Evolutionary conservation across 83 land plant genomes (phyloP).

Genomic region (Picea abies): DNA sequence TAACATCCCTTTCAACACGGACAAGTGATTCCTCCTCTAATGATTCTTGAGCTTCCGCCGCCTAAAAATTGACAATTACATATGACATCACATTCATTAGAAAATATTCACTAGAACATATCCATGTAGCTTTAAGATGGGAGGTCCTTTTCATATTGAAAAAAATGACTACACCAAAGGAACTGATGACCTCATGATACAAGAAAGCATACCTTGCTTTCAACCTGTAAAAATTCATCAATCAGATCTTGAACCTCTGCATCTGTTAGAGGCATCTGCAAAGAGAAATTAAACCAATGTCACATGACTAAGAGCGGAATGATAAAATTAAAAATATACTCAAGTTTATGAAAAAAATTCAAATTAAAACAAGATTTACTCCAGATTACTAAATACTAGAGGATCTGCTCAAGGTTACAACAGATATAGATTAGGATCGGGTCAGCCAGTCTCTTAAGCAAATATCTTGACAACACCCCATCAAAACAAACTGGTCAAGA

Average conservation of each 20-base stretch:
- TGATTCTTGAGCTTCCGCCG: slow-evolving; percentile 95
- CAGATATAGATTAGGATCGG: no score
- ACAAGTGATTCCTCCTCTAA: slow-evolving; percentile 85
- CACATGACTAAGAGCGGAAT: no score
- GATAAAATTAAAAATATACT: no score
- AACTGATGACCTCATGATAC: not conserved
- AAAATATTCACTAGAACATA: not conserved
- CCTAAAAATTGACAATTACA: slow-evolving; percentile 46
- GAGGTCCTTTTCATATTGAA: not conserved
- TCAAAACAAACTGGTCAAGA: no score
- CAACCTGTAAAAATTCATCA: slow-evolving; percentile 72
- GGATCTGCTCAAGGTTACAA: no score
- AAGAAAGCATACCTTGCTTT: slow-evolving; percentile 67
- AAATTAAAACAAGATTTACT: no score
- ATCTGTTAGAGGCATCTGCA: slow-evolving; percentile 71
- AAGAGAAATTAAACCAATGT: not conserved
- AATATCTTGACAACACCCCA: no score
- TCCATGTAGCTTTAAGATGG: not conserved
- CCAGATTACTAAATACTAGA: no score
- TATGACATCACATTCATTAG: not conserved
- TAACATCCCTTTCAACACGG: slow-evolving; percentile 65
- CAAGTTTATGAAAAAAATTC: no score
- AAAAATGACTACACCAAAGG: not conserved
- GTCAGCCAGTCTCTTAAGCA: no score
- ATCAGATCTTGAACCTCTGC: slow-evolving; percentile 79